phyloP scores from a whole-genome alignment of 2,329 filamentous ascomycete genomes.

The Hypoxylon sp. region DNA sequence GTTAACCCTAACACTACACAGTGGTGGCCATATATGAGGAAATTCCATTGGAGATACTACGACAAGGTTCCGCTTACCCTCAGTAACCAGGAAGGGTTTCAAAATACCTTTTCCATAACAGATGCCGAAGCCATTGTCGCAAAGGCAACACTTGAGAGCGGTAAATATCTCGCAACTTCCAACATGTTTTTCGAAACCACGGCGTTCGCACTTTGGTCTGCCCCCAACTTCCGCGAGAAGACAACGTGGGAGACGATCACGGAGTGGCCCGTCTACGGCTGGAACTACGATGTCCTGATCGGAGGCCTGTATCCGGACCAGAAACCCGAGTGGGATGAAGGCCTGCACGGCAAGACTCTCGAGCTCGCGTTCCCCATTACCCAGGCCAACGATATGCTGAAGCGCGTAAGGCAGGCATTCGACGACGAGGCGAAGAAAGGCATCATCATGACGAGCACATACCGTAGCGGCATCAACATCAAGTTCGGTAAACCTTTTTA shows the following conservation, averaged over 20 bases:
- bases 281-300: constrained; percentile 69
- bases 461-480: constrained; percentile 68
- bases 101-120: constrained; percentile 67
- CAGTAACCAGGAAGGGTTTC: constrained; percentile 64
- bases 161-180: constrained; percentile 63
- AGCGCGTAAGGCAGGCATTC: constrained; percentile 64
- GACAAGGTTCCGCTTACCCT: constrained; percentile 60
- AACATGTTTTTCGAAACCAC: constrained; percentile 66
- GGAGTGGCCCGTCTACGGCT: constrained; percentile 67
- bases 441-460: constrained; percentile 65
- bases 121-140: constrained; percentile 61
- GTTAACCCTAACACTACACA: constrained; percentile 45
- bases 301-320: constrained; percentile 66
- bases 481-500: constrained; percentile 65
- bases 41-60: constrained; percentile 69
- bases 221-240: constrained; percentile 68
- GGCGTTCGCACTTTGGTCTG: constrained; percentile 65
- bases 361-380: constrained; percentile 68
- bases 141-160: constrained; percentile 61
- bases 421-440: constrained; percentile 62
- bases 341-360: constrained; percentile 63
- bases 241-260: constrained; percentile 60
- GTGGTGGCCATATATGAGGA: constrained; percentile 68
- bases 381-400: constrained; percentile 64
- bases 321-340: constrained; percentile 66